Evolutionary conservation across 495 filamentous ascomycete genomes (phyloP).

Genomic region (Pyrenula aspistea): DNA sequence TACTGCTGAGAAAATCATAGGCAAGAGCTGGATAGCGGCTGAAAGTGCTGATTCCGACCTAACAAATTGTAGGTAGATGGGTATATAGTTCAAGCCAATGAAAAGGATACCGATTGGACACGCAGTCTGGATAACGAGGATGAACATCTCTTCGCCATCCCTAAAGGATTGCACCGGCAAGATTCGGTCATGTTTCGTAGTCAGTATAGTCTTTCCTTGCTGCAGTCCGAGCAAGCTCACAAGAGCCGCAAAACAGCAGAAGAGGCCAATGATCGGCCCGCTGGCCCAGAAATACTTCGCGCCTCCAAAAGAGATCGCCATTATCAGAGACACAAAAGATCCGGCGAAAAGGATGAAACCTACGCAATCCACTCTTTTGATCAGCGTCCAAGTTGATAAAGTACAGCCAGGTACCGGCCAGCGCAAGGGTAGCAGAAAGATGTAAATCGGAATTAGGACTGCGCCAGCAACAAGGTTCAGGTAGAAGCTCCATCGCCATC

Average conservation of each 20-base stretch:
- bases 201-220: constrained; percentile 35
- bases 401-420: too few relatives aligned
- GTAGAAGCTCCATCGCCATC: constrained; percentile 31
- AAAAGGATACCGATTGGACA: constrained; percentile 15
- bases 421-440: constrained; percentile 41
- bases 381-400: too few relatives aligned
- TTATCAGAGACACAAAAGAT: constrained; percentile 10
- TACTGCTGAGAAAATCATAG: constrained; percentile 12
- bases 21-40: constrained; percentile 25
- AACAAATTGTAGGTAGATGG: constrained; percentile 36
- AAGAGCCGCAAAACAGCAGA: constrained; percentile 8
- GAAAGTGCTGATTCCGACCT: constrained; percentile 20
- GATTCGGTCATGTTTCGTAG: constrained; percentile 24
- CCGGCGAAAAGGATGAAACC: constrained; percentile 10
- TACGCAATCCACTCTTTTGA: too few relatives aligned
- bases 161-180: constrained; percentile 36
- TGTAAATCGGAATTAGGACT: constrained; percentile 36
- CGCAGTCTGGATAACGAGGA: constrained; percentile 27
- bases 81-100: constrained; percentile 36
- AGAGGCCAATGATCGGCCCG: background rate
- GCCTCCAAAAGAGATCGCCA: constrained; percentile 6
- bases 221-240: constrained; percentile 12
- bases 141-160: constrained; percentile 19
- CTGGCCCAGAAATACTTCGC: too few relatives aligned
- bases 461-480: constrained; percentile 45